phyloP scores from a whole-genome alignment of 768 basidiomycete genomes.

The Trametes cinnabarina region DNA sequence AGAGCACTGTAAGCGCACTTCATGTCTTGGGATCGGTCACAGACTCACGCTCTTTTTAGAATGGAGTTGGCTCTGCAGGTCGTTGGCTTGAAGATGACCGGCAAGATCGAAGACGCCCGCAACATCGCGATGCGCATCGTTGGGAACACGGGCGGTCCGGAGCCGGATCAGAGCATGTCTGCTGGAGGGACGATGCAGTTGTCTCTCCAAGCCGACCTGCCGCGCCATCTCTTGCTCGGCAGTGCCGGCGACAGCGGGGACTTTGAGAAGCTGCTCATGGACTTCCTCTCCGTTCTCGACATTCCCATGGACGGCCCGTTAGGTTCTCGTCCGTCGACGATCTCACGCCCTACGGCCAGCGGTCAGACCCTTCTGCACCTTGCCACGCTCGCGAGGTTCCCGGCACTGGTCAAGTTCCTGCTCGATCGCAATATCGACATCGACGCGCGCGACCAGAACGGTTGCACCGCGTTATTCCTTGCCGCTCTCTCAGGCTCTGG shows the following conservation, averaged over 20 bases:
- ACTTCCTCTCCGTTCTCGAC: slow-evolving; percentile 80
- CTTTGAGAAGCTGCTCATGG: slow-evolving; percentile 72
- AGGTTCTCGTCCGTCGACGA: slow-evolving; percentile 48
- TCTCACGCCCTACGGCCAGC: slow-evolving; percentile 67
- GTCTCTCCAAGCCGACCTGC: slow-evolving; percentile 40
- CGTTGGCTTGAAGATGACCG: slow-evolving; percentile 95
- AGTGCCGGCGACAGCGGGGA: slow-evolving; percentile 54
- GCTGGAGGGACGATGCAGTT: slow-evolving; percentile 50
- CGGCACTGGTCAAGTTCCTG: slow-evolving; percentile 67
- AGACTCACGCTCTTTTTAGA: slow-evolving; percentile 37
- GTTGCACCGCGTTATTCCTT: slow-evolving; percentile 87
- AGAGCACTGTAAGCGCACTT: slow-evolving; percentile 69
- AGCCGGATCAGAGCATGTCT: slow-evolving; percentile 32
- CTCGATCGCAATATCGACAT: slow-evolving; percentile 70
- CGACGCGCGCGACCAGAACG: slow-evolving; percentile 85
- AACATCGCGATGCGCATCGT: slow-evolving; percentile 94
- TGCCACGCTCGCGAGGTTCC: slow-evolving; percentile 75
- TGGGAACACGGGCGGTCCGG: slow-evolving; percentile 61
- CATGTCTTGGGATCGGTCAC: neutral
- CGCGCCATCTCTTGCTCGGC: slow-evolving; percentile 54
- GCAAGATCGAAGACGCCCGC: slow-evolving; percentile 89
- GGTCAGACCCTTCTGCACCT: slow-evolving; percentile 91
- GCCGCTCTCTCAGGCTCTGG: slow-evolving; percentile 66
- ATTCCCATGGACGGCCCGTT: slow-evolving; percentile 49
- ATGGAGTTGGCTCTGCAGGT: slow-evolving; percentile 97